Percentiles rank a stretch among this genome's conserved stretches.
phyloP scores from a whole-genome alignment of 345 rosid genomes.

The Raphanus raphanistrum region DNA sequence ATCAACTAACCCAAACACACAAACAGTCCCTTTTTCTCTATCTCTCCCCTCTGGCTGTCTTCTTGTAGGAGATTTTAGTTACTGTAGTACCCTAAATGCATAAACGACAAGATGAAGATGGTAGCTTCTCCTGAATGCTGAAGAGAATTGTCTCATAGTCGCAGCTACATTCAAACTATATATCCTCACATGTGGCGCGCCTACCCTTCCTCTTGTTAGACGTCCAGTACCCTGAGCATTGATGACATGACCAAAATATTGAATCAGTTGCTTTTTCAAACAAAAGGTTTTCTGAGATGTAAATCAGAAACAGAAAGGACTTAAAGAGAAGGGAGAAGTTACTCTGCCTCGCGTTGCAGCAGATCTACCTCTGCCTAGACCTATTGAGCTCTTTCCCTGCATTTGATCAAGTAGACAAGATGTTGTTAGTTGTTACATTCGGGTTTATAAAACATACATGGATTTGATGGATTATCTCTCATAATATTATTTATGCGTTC shows the following conservation, averaged over 20 bases:
- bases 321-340: constrained; percentile 33
- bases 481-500: too few species aligned
- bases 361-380: constrained; percentile 92
- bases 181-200: constrained; percentile 70
- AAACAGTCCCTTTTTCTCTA: too few species aligned
- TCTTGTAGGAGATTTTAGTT: too few species aligned
- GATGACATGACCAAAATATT: not conserved
- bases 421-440: not conserved
- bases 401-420: constrained; percentile 17
- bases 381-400: constrained; percentile 87
- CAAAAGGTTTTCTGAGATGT: not conserved
- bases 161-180: constrained; percentile 21
- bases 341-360: constrained; percentile 82
- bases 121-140: not conserved
- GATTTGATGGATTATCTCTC: not conserved
- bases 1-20: too few species aligned
- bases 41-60: too few species aligned
- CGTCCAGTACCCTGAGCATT: constrained; percentile 84
- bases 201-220: constrained; percentile 75
- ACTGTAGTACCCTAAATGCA: too few species aligned
- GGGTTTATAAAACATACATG: not conserved
- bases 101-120: not conserved
- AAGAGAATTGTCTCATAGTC: not conserved
- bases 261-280: not conserved
- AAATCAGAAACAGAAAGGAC: too few species aligned